These are phyloP conservation scores for Apiospora phragmitis DNA, from an alignment of 2,329 filamentous ascomycete species.

Conservation along the genomic window DNA sequence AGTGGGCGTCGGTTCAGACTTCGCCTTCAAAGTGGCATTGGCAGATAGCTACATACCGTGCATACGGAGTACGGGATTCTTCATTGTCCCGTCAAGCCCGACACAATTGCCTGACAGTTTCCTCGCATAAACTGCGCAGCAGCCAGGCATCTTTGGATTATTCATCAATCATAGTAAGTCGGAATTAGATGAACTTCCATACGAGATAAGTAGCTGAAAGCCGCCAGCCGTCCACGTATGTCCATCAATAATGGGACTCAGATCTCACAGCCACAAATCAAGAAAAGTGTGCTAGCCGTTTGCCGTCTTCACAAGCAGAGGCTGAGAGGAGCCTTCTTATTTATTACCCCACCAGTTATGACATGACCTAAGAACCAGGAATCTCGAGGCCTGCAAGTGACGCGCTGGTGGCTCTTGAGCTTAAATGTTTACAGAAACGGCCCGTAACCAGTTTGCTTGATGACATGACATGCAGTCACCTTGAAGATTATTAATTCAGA, in stretches of 20 bases:
- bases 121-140: neutral
- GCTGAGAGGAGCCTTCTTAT: neutral
- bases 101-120: neutral
- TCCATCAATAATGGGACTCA: neutral
- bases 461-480: neutral
- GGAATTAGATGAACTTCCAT: neutral
- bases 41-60: neutral
- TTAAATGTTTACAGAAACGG: conserved; percentile 3
- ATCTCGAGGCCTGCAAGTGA: neutral
- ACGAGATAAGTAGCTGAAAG: neutral
- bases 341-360: neutral
- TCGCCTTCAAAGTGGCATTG: neutral
- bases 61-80: neutral
- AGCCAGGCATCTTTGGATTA: neutral
- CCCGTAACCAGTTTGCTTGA: neutral
- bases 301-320: neutral
- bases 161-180: neutral
- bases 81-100: neutral
- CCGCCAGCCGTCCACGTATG: neutral
- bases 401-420: neutral
- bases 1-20: neutral
- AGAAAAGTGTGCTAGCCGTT: neutral
- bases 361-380: neutral
- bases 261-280: neutral
- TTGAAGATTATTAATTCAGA: neutral